A percentile compares a stretch with the other conserved stretches of the same genome.
Evolutionary conservation across 148 eudicot genomes (phyloP).

Genomic region (Vaccinium corymbosum): DNA sequence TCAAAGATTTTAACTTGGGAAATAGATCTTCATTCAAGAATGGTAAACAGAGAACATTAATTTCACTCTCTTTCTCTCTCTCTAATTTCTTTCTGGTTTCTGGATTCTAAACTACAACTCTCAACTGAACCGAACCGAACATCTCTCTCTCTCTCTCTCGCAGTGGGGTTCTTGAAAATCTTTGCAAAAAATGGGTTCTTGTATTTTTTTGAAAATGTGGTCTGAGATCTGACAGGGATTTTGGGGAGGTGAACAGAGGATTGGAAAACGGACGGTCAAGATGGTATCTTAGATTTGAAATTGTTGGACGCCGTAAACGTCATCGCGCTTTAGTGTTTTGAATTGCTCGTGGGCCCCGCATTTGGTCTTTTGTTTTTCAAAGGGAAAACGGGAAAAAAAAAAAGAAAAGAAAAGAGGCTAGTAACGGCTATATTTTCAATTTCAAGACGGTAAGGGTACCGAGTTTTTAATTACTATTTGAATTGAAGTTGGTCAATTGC

Average conservation of each 20-base stretch:
- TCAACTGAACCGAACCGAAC: background rate
- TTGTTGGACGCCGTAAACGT: background rate
- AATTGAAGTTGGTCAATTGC: too few relatives aligned
- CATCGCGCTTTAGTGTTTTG: slow-evolving; percentile 14
- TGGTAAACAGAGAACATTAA: background rate
- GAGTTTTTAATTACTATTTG: too few relatives aligned
- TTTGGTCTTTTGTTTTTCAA: background rate
- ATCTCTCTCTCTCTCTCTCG: slow-evolving; percentile 12
- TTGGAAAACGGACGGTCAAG: slow-evolving; percentile 14
- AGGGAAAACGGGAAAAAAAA: background rate
- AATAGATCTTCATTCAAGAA: slow-evolving; percentile 8
- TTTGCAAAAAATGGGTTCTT: background rate
- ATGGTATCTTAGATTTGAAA: slow-evolving; percentile 17
- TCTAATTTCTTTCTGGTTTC: background rate
- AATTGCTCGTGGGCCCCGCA: slow-evolving; percentile 8
- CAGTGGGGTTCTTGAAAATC: background rate
- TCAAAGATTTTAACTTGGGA: background rate
- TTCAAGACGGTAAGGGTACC: background rate
- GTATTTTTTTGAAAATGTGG: background rate
- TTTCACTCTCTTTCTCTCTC: background rate
- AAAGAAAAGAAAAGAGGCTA: background rate
- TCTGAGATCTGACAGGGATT: background rate
- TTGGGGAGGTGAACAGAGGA: background rate
- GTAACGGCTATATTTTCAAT: background rate
- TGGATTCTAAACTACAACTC: background rate